phyloP scores from a whole-genome alignment of 805 yeast species.

The Isabelozyma gotoi region DNA sequence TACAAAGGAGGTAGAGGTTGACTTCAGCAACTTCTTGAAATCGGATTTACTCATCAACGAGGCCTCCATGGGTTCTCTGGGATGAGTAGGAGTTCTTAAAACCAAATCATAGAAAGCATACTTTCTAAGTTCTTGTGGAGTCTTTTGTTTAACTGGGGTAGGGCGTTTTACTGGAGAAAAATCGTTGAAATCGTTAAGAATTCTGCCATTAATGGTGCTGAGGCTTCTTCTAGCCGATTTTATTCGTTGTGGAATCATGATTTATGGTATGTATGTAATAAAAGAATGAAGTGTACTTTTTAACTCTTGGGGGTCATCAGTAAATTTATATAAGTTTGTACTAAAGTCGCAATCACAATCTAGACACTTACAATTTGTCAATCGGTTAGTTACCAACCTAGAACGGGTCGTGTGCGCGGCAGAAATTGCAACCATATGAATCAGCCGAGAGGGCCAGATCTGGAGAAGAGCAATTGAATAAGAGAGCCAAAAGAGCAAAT shows the following conservation, averaged over 20 bases:
- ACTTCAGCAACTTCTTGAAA: constrained; percentile 14
- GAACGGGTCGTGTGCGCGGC: background rate
- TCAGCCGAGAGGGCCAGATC: too few species aligned
- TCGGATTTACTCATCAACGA: constrained; percentile 21
- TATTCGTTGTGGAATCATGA: background rate
- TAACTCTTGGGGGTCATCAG: background rate
- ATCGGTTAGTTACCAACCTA: background rate
- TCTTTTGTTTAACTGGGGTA: background rate
- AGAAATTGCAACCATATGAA: background rate
- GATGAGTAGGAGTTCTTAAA: constrained; percentile 30
- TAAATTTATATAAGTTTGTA: background rate
- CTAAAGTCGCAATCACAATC: background rate
- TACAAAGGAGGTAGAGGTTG: constrained; percentile 25
- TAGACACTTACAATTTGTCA: background rate
- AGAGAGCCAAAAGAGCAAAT: too few species aligned
- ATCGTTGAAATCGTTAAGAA: background rate
- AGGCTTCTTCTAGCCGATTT: background rate
- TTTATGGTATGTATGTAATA: background rate
- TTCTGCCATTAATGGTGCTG: background rate
- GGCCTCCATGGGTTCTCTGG: constrained; percentile 32
- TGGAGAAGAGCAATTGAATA: too few species aligned
- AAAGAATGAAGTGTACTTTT: background rate
- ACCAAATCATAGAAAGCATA: constrained; percentile 39
- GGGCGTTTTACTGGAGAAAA: background rate
- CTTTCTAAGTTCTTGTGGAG: constrained; percentile 5